Conservation (phyloP, 2,329 filamentous ascomycete species). For the Fusarium scirpi region DNA sequence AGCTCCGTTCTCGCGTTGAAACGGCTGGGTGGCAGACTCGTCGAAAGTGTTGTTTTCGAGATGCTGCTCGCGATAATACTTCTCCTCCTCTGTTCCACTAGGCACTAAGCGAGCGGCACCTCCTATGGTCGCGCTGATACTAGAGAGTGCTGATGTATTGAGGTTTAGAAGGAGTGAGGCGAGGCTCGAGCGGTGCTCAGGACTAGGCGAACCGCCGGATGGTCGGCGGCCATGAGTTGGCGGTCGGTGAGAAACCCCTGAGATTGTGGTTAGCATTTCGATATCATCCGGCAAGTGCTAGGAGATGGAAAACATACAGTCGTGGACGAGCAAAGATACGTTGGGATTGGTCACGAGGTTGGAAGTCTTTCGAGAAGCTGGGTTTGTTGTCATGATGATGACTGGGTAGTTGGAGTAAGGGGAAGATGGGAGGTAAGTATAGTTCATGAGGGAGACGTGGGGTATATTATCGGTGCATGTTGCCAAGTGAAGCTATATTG, state of each 20-base stretch:
- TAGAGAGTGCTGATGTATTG: slow-evolving; percentile 87
- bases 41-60: slow-evolving; percentile 93
- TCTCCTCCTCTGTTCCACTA: slow-evolving; percentile 81
- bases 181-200: slow-evolving; percentile 77
- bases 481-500: slow-evolving; percentile 86
- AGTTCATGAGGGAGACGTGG: slow-evolving; percentile 98
- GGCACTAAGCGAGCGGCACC: slow-evolving; percentile 83
- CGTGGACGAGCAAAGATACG: slow-evolving; percentile 95
- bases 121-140: slow-evolving; percentile 93
- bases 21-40: slow-evolving; percentile 57
- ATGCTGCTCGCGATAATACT: slow-evolving; percentile 85
- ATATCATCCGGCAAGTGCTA: not conserved
- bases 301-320: slow-evolving; percentile 65
- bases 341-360: slow-evolving; percentile 87
- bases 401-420: slow-evolving; percentile 78
- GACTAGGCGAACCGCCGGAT: slow-evolving; percentile 72
- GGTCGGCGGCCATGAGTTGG: slow-evolving; percentile 74
- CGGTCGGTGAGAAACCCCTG: slow-evolving; percentile 89
- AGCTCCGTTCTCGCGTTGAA: slow-evolving; percentile 53
- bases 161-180: slow-evolving; percentile 88
- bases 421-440: slow-evolving; percentile 91
- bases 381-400: slow-evolving; percentile 94
- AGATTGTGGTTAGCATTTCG: slow-evolving; percentile 14
- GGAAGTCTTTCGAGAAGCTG: slow-evolving; percentile 80
- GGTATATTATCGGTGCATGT: slow-evolving; percentile 87